These are phyloP conservation scores for Cercospora sp. DNA, from an alignment of 2,329 filamentous ascomycete species.

Conservation along the genomic window DNA sequence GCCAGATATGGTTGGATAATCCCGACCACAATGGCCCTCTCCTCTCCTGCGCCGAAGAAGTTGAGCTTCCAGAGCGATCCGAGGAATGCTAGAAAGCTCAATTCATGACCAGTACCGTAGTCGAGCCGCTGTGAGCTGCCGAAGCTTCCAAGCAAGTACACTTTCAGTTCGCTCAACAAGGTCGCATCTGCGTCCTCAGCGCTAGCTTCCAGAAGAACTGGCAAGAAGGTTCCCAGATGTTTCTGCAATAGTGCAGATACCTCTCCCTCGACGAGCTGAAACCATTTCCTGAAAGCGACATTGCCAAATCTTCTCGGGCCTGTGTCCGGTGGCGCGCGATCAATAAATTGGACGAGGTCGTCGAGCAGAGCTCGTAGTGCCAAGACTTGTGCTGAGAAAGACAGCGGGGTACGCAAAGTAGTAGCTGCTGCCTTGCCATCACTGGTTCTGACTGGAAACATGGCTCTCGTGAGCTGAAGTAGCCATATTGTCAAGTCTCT, in stretches of 20 bases:
- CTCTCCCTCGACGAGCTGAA: conserved; percentile 64
- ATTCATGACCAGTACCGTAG: conserved; percentile 93
- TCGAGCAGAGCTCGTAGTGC: conserved; percentile 66
- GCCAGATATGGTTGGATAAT: conserved; percentile 83
- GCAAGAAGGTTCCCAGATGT: conserved; percentile 19
- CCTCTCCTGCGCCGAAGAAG: conserved; percentile 68
- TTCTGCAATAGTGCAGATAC: conserved; percentile 50
- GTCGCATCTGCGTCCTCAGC: conserved; percentile 8
- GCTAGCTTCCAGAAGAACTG: conserved; percentile 46
- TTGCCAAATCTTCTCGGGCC: conserved; percentile 92
- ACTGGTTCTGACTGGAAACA: conserved; percentile 67
- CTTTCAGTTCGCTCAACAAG: conserved; percentile 61
- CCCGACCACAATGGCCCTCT: conserved; percentile 77
- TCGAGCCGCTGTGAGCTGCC: conserved; percentile 87
- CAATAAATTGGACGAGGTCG: conserved; percentile 65
- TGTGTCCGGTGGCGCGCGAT: conserved; percentile 77
- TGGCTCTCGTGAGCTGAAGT: conserved; percentile 82
- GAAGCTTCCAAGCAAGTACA: conserved; percentile 82
- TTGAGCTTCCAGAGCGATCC: conserved; percentile 88
- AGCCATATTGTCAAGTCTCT: conserved; percentile 83
- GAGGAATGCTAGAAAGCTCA: conserved; percentile 91
- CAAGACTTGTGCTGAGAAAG: conserved; percentile 53
- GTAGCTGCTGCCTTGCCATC: conserved; percentile 34
- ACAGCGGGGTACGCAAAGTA: conserved; percentile 52
- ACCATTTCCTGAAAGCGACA: conserved; percentile 83